phyloP scores from a whole-genome alignment of 1,139 yeast species.

The Zygosaccharomyces pseudobailii region DNA sequence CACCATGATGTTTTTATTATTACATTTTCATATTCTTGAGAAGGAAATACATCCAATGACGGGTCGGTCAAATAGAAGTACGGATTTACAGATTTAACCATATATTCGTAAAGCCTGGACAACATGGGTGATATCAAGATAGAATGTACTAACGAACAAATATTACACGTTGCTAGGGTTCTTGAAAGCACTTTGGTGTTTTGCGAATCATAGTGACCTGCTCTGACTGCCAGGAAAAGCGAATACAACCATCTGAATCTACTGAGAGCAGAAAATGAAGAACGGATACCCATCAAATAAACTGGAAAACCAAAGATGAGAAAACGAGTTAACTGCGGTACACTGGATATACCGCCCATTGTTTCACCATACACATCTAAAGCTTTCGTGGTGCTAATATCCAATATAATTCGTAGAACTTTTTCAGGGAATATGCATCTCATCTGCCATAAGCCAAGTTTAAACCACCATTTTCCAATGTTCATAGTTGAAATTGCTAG shows the following conservation, averaged over 20 bases:
- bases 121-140: slow-evolving; percentile 7
- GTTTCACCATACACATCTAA: slow-evolving; percentile 21
- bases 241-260: slow-evolving; percentile 13
- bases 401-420: slow-evolving; percentile 34
- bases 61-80: slow-evolving; percentile 7
- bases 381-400: slow-evolving; percentile 30
- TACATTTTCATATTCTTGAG: slow-evolving; percentile 16
- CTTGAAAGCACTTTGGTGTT: slow-evolving; percentile 2
- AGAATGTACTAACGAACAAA: slow-evolving; percentile 6
- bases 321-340: slow-evolving; percentile 19
- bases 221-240: slow-evolving; percentile 7
- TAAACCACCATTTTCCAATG: slow-evolving; percentile 18
- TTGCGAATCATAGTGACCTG: slow-evolving; percentile 6
- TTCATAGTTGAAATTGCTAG: slow-evolving; percentile 13
- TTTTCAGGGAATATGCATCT: slow-evolving; percentile 30
- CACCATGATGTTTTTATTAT: slow-evolving; percentile 23
- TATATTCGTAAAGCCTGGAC: slow-evolving; percentile 8
- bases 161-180: slow-evolving; percentile 3
- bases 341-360: slow-evolving; percentile 16
- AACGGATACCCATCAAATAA: slow-evolving; percentile 15
- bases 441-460: slow-evolving; percentile 21
- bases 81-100: slow-evolving; percentile 9
- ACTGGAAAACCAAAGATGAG: slow-evolving; percentile 17
- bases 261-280: slow-evolving; percentile 5
- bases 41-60: slow-evolving; percentile 6